Conservation (phyloP, 345 rosid genomes). For the Luvunga scandens region DNA sequence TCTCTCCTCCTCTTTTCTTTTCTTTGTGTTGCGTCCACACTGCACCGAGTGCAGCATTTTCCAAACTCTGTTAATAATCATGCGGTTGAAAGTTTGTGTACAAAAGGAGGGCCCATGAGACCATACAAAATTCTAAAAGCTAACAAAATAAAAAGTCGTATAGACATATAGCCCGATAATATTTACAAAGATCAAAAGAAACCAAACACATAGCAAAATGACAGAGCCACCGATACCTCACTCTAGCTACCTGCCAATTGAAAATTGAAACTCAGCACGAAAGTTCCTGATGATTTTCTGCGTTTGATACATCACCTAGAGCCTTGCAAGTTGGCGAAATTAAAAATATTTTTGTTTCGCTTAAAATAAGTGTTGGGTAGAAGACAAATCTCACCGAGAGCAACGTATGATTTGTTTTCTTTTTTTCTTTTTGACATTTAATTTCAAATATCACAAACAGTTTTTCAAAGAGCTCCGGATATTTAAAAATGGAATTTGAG, state of each 20-base stretch:
- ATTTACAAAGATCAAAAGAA: background rate
- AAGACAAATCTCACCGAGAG: background rate
- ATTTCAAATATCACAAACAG: no score
- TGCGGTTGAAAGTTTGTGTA: background rate
- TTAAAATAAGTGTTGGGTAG: background rate
- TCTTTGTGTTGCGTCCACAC: background rate
- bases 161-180: background rate
- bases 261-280: background rate
- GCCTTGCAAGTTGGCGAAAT: background rate
- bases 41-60: background rate
- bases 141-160: constrained; percentile 4
- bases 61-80: background rate
- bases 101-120: background rate
- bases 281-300: constrained; percentile 17
- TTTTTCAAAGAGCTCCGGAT: no score
- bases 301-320: background rate
- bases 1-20: background rate
- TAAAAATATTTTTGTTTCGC: no score
- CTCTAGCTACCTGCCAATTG: background rate
- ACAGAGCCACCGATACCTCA: background rate
- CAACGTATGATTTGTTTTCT: background rate
- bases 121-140: background rate
- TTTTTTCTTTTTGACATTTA: no score
- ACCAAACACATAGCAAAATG: background rate
- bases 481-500: no score